These are phyloP conservation scores for Neofusicoccum parvum DNA, from an alignment of 2,329 filamentous ascomycete species.

Conservation along the genomic window DNA sequence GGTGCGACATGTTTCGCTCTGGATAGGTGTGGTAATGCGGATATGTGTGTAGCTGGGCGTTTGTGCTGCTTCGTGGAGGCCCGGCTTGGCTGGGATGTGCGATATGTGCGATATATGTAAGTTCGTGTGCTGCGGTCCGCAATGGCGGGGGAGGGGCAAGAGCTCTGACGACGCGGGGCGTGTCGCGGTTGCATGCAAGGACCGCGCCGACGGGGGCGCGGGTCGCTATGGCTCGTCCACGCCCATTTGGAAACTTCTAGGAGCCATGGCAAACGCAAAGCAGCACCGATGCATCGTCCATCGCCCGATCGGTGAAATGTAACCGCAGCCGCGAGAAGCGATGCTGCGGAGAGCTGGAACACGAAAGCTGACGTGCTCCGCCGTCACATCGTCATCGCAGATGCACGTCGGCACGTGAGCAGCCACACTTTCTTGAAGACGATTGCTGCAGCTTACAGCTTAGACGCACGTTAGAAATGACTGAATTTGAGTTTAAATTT, in stretches of 20 bases:
- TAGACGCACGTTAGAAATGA: too few relatives aligned
- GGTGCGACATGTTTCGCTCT: conserved; percentile 23
- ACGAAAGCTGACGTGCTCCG: background rate
- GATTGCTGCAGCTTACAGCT: too few relatives aligned
- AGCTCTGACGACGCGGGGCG: conserved; percentile 1
- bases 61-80: background rate
- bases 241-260: background rate
- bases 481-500: too few relatives aligned
- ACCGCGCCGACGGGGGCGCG: background rate
- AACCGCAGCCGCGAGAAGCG: background rate
- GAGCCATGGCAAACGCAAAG: background rate
- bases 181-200: background rate
- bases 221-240: background rate
- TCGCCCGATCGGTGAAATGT: background rate
- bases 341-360: background rate
- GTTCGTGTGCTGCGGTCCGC: background rate
- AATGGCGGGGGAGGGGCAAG: conserved; percentile 18
- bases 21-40: background rate
- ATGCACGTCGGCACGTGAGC: background rate
- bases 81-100: background rate
- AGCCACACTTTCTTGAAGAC: too few relatives aligned
- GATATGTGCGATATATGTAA: background rate
- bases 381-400: background rate
- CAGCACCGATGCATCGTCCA: background rate
- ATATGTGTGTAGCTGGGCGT: background rate